Base-by-base conservation (phyloP, 768 basidiomycete species). In the Phanerochaete carnosa region DNA sequence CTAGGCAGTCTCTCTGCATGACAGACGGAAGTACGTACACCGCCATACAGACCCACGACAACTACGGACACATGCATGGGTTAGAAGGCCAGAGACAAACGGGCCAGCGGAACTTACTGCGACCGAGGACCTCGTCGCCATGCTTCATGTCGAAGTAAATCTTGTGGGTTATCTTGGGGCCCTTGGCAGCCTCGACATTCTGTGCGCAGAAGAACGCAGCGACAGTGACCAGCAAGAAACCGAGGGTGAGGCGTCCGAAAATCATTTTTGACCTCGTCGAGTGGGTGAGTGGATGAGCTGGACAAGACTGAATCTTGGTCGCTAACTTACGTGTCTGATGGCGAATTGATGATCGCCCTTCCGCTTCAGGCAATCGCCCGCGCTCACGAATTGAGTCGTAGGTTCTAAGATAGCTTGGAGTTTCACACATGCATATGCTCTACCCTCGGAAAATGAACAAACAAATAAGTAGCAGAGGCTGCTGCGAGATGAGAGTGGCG, bases 91-190 rank as follows among this genome's bases (percentile, higher is more conserved):
- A 15, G 49, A 26, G 30, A 52, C n/a, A 33, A 12, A 5, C 30
- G 30, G 2, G 16, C 62, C 45, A 59, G 28, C 37, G 63, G 32
- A 46, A 76, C 79, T 65, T 72, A 93, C 94, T 79, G 63, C 95
- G 83, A 57, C 96, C 96, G 46, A 98, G 55, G 53, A 87, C 80
- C 74, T 90, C 80, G 74, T 90, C 94, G 29, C 96, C 96, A 75
- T 97, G 95, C 68, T 89, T 87, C 60, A 98, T 88, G 74, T 97
- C 95, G 71, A 98, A 97, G 80, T 87, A 97, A 66, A 97, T 89
- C 76, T 90, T 94, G 83, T 91, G 79, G 49, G 96, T 97, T 68
- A 98, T 88, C 76, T 82, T 87, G 15, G 96, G 96, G 16, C 90
- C 88, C 68, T 93, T 95, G 32, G 85, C 83, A 13, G 94, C 94